Evolutionary conservation across 495 filamentous ascomycete species (phyloP).

Genomic region (Penicillium ucsense): DNA sequence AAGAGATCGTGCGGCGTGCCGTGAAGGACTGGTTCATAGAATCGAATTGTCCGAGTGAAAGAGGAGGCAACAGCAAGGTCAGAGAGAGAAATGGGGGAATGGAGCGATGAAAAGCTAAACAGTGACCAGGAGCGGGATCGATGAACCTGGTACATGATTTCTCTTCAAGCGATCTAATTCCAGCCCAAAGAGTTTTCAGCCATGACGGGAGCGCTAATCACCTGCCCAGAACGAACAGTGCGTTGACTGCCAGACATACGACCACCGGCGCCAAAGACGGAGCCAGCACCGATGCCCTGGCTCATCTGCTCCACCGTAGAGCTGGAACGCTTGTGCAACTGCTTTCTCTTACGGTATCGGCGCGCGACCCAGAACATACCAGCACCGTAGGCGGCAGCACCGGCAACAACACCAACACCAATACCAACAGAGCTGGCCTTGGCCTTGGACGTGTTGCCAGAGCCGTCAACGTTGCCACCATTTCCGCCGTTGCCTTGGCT

Average conservation of each 20-base stretch:
- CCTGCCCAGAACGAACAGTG: constrained; percentile 55
- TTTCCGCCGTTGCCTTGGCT: constrained; percentile 20
- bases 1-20: background rate
- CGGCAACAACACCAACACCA: constrained; percentile 63
- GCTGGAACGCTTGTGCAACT: constrained; percentile 67
- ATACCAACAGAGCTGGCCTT: constrained; percentile 76
- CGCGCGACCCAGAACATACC: constrained; percentile 96
- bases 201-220: constrained; percentile 80
- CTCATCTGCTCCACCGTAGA: constrained; percentile 44
- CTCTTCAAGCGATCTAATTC: constrained; percentile 52
- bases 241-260: constrained; percentile 49
- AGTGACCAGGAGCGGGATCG: background rate
- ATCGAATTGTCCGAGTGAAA: background rate
- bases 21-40: background rate
- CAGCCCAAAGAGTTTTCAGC: constrained; percentile 97
- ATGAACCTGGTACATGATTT: too few species aligned
- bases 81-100: background rate
- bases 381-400: constrained; percentile 88
- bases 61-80: background rate
- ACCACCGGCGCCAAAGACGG: constrained; percentile 31
- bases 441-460: constrained; percentile 40
- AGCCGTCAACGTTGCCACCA: constrained; percentile 27
- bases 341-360: constrained; percentile 81
- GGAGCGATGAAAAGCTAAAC: background rate
- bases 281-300: constrained; percentile 26